Conservation (phyloP, 805 yeast species). For the Starmerella powellii region DNA sequence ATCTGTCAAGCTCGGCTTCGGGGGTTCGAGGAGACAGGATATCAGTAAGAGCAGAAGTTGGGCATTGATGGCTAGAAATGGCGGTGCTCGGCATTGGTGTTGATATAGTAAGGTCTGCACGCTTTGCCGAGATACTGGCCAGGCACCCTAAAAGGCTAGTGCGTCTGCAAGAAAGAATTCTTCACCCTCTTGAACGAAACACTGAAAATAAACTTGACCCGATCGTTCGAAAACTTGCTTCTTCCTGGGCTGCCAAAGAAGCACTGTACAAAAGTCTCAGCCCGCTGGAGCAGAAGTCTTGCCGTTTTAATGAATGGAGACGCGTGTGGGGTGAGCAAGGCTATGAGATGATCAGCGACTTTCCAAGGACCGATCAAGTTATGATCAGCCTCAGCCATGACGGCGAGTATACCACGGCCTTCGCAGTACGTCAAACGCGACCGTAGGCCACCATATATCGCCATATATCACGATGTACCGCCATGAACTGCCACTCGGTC, state of each 20-base stretch:
- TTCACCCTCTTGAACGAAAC: slow-evolving; percentile 38
- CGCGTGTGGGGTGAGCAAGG: slow-evolving; percentile 9
- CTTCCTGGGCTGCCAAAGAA: slow-evolving; percentile 64
- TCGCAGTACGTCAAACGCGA: slow-evolving; percentile 9
- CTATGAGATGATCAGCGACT: slow-evolving; percentile 16
- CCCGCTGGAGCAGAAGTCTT: slow-evolving; percentile 37
- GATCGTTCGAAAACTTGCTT: slow-evolving; percentile 34
- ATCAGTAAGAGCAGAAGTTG: too few relatives aligned
- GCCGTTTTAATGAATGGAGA: slow-evolving; percentile 44
- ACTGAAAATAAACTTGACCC: not conserved
- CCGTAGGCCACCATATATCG: not conserved
- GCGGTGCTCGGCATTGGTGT: slow-evolving; percentile 41
- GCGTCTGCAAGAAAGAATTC: slow-evolving; percentile 37
- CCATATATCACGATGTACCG: too few relatives aligned
- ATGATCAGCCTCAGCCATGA: slow-evolving; percentile 54
- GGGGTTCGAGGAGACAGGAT: too few relatives aligned
- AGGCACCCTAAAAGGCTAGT: slow-evolving; percentile 30
- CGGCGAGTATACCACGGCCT: slow-evolving; percentile 43
- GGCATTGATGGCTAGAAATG: too few relatives aligned
- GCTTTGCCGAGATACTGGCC: slow-evolving; percentile 37
- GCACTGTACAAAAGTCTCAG: slow-evolving; percentile 56
- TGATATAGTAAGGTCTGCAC: slow-evolving; percentile 39
- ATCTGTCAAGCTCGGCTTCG: too few relatives aligned
- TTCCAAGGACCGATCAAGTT: slow-evolving; percentile 35
- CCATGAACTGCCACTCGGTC: too few relatives aligned